phyloP scores from a whole-genome alignment of 768 basidiomycete species.

The Boletellus ananas region DNA sequence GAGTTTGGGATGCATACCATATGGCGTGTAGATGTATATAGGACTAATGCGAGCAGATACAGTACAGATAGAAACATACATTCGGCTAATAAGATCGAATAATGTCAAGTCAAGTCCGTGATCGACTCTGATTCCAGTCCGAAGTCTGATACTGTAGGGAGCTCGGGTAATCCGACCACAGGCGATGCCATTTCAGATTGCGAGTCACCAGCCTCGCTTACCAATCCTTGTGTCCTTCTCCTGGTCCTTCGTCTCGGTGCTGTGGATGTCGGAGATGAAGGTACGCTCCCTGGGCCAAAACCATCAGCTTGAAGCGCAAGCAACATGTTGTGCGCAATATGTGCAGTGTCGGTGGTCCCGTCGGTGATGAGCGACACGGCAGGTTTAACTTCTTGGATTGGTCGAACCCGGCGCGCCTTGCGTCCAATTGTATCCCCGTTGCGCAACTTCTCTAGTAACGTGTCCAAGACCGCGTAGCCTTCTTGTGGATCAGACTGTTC shows the following conservation, averaged over 20 bases:
- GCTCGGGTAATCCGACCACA: constrained; percentile 21
- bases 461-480: constrained; percentile 60
- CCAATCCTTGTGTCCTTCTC: constrained; percentile 33
- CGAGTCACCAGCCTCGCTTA: constrained; percentile 32
- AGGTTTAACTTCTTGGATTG: constrained; percentile 32
- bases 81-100: constrained; percentile 20
- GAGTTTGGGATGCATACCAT: constrained; percentile 20
- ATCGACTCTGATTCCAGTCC: constrained; percentile 24
- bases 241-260: constrained; percentile 27
- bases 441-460: constrained; percentile 64
- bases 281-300: constrained; percentile 43
- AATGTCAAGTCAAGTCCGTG: constrained; percentile 25
- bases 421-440: constrained; percentile 64
- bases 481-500: constrained; percentile 46
- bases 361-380: constrained; percentile 14
- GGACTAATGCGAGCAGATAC: constrained; percentile 30
- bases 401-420: constrained; percentile 48
- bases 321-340: constrained; percentile 71
- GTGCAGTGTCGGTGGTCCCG: constrained; percentile 39
- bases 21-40: constrained; percentile 11
- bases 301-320: constrained; percentile 70
- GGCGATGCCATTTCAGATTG: constrained; percentile 27
- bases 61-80: constrained; percentile 31
- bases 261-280: constrained; percentile 46
- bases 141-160: constrained; percentile 27